Evolutionary conservation across 495 filamentous ascomycete species (phyloP).

Genomic region (Hypoxylon subgilvum): DNA sequence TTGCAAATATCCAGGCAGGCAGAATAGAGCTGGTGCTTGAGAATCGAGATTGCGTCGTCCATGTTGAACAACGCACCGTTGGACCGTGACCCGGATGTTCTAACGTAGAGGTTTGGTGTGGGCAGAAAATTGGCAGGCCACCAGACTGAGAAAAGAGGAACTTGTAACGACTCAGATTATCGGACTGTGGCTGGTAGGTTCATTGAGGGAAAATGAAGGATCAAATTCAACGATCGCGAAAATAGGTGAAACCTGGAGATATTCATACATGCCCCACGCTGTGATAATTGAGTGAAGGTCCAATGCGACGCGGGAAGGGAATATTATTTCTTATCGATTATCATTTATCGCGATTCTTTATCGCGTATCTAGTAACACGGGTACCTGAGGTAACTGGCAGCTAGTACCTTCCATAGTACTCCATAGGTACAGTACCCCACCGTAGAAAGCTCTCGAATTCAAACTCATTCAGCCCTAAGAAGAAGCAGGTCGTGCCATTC

Average conservation of each 20-base stretch:
- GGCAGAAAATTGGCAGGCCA: neutral
- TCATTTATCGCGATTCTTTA: neutral
- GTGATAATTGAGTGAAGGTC: too few species aligned
- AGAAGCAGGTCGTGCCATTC: neutral
- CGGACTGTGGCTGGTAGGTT: neutral
- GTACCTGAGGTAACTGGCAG: too few species aligned
- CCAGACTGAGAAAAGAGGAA: too few species aligned
- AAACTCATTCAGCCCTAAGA: slow-evolving; percentile 37
- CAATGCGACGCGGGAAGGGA: neutral
- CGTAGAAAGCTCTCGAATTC: slow-evolving; percentile 46
- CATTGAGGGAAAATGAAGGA: neutral
- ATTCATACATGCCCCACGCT: too few species aligned
- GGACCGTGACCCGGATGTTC: slow-evolving; percentile 13
- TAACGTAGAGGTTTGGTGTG: too few species aligned
- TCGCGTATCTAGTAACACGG: too few species aligned
- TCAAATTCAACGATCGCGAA: too few species aligned
- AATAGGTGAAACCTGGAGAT: too few species aligned
- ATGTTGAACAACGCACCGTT: slow-evolving; percentile 9
- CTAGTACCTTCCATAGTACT: neutral
- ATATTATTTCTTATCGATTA: slow-evolving; percentile 19
- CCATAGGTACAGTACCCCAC: slow-evolving; percentile 20
- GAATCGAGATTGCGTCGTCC: slow-evolving; percentile 32
- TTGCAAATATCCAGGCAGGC: slow-evolving; percentile 38
- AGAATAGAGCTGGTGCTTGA: slow-evolving; percentile 37
- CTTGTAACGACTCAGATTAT: too few species aligned